Conservation (phyloP, 495 filamentous ascomycete species). For the Podospora bellae-mahoneyi region DNA sequence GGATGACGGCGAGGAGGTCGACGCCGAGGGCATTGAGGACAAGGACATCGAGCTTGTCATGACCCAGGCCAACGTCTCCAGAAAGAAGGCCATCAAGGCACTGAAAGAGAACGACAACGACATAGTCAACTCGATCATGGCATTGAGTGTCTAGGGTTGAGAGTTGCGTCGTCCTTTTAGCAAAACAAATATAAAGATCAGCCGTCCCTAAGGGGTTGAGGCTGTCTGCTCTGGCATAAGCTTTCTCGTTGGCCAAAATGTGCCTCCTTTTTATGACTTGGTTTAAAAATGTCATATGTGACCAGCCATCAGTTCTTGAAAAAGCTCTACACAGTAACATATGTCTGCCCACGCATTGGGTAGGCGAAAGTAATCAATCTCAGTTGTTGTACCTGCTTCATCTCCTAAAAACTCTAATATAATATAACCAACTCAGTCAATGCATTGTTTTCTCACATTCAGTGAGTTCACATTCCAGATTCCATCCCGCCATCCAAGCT, state of each 20-base stretch:
- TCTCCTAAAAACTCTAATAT: background rate
- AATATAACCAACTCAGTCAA: background rate
- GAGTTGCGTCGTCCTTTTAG: conserved; percentile 11
- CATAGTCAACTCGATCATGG: conserved; percentile 99
- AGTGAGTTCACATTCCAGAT: background rate
- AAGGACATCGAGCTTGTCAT: conserved; percentile 99
- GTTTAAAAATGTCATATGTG: no score
- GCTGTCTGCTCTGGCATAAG: background rate
- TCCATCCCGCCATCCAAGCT: background rate
- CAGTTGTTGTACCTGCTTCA: background rate
- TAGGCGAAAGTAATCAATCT: no score
- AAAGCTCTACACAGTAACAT: no score
- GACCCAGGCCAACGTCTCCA: conserved; percentile 91
- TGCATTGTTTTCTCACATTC: background rate
- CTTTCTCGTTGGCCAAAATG: background rate
- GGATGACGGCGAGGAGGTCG: conserved; percentile 93
- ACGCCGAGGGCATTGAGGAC: conserved; percentile 86
- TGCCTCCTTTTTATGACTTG: background rate
- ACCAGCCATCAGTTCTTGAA: no score
- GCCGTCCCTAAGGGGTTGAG: background rate
- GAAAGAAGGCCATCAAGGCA: conserved; percentile 98
- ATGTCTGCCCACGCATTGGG: no score
- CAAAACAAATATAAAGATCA: conserved; percentile 1
- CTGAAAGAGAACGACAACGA: conserved; percentile 99
- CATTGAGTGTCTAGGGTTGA: conserved; percentile 80